Conservation (phyloP, 169 alveolate species). For the Plasmodium inui region DNA sequence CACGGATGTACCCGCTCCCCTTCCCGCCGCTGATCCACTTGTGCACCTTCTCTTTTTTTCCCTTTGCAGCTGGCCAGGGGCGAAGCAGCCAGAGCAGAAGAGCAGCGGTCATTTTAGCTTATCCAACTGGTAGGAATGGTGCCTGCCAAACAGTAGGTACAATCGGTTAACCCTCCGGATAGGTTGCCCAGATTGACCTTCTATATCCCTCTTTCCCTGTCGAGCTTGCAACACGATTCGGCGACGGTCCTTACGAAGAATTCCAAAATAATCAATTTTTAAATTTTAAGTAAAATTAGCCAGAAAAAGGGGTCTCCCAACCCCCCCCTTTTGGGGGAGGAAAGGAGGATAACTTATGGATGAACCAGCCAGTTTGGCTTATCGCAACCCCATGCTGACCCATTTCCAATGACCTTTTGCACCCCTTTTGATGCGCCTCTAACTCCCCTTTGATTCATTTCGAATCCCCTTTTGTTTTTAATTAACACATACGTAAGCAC, state of each 20-base stretch:
- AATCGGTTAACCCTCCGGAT: background rate
- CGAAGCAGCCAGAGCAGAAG: background rate
- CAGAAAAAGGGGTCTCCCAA: background rate
- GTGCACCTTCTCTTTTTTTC: background rate
- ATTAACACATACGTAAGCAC: background rate
- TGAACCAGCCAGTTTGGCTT: background rate
- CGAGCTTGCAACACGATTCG: too few species aligned
- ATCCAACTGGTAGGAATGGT: background rate
- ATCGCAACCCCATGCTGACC: background rate
- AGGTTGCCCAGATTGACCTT: too few species aligned
- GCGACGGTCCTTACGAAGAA: too few species aligned
- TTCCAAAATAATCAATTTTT: too few species aligned
- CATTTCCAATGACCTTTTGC: background rate
- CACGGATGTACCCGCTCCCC: too few species aligned
- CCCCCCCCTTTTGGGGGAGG: background rate
- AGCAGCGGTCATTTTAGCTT: background rate
- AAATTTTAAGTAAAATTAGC: background rate
- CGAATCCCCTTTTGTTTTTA: conserved; percentile 7
- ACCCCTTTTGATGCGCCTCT: background rate
- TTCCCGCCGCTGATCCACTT: background rate
- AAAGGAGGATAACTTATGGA: background rate
- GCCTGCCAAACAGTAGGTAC: background rate
- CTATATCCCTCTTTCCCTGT: too few species aligned
- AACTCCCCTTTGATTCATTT: background rate
- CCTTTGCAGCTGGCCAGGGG: background rate